Base-by-base conservation (phyloP, 768 basidiomycete genomes). In the Russula ochroleuca region DNA sequence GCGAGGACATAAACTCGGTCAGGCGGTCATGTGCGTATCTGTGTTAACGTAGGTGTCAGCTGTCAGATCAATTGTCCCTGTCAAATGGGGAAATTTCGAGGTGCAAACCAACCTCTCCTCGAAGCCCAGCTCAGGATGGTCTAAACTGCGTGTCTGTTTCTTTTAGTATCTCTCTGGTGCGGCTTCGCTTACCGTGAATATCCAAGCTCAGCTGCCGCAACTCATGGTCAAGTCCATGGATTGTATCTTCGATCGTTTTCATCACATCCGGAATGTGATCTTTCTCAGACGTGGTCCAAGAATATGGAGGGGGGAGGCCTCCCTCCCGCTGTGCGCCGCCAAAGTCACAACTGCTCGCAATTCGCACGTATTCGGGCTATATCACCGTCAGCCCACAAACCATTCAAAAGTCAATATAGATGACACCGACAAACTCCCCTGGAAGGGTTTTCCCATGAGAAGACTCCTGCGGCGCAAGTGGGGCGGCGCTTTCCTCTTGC, bases 21-120 rank as follows among this genome's bases (percentile, higher is more conserved):
- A 92, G 75, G 19, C 76, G 72, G 67, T 90, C 85, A 67, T 92
- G 90, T 11, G 91, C 88, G 72, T 82, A 82, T 68, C 90, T 92
- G 45, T 13, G 45, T 51, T 17, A 35, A 40, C 14, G 60, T 50
- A 54, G 13, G 10, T 10, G 28, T 38, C 51, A 48, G 49, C 40
- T 11, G 11, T 10, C 37, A 21, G 28, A 47, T 48, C 33, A 14
- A 28, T 11, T 28, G 19, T 11, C 33, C 10, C 2, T 45, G 41
- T 35, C 40, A 19, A 49, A 56, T n/a, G 41, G 57, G 47, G 28
- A 17, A 51, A 63, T 6, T 31, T 19, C 62, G 65, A 60, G 64
- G 56, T 60, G 48, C 33, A 31, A 40, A 63, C 80, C 37, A 31
- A 86, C 88, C 75, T 77, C 73, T 91, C 89, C 64, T 87, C 70